These are phyloP conservation scores for Bryoerythrophyllum caledonicum DNA, from an alignment of 225 moss, liverwort and hornwort genomes.

Conservation along the genomic window DNA sequence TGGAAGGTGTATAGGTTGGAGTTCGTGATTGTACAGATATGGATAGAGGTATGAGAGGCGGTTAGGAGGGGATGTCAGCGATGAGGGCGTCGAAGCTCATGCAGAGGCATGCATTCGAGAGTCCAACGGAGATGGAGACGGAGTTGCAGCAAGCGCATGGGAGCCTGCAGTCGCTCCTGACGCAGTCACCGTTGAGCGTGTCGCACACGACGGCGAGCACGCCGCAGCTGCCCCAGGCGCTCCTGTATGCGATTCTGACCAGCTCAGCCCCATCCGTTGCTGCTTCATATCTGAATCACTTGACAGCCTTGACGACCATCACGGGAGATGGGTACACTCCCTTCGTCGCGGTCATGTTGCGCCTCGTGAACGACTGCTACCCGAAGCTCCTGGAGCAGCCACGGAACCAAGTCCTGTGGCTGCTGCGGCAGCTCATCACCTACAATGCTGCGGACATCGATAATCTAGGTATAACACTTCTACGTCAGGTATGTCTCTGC, in stretches of 20 bases:
- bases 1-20: no score
- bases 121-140: conserved; percentile 80
- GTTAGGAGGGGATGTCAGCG: conserved; percentile 18
- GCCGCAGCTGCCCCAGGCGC: conserved; percentile 85
- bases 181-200: conserved; percentile 65
- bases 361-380: conserved; percentile 89
- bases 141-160: conserved; percentile 73
- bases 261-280: conserved; percentile 67
- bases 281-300: conserved; percentile 74
- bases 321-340: conserved; percentile 91
- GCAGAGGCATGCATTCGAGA: conserved; percentile 69
- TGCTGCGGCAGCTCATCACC: conserved; percentile 80
- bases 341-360: conserved; percentile 72
- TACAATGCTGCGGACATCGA: conserved; percentile 88
- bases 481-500: conserved; percentile 54
- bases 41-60: not conserved
- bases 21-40: no score
- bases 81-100: conserved; percentile 78
- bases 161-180: conserved; percentile 70
- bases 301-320: conserved; percentile 83
- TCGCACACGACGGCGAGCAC: conserved; percentile 71
- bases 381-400: conserved; percentile 86
- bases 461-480: conserved; percentile 64
- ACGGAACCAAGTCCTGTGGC: conserved; percentile 85
- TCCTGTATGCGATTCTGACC: conserved; percentile 77